These are phyloP conservation scores for Phytophthora litchii DNA, from an alignment of 352 stramenopile genomes.

Conservation along the genomic window DNA sequence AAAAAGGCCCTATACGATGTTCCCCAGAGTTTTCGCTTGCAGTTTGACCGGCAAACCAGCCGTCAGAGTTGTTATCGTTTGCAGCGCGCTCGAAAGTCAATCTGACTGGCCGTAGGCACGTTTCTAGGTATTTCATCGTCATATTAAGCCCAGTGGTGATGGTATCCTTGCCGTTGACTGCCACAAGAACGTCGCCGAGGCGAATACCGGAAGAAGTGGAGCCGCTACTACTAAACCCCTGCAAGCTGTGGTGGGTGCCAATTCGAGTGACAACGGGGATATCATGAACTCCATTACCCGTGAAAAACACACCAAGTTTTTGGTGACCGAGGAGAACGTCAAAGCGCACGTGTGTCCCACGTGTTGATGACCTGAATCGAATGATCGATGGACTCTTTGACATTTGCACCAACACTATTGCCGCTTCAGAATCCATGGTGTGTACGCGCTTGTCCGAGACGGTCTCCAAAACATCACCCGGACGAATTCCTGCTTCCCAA, in stretches of 20 bases:
- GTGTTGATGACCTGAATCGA: slow-evolving; percentile 45
- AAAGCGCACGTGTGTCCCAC: slow-evolving; percentile 36
- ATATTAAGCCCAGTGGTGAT: slow-evolving; percentile 45
- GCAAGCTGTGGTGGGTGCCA: not conserved
- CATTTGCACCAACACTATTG: slow-evolving; percentile 38
- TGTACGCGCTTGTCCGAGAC: slow-evolving; percentile 43
- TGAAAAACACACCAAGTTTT: slow-evolving; percentile 55
- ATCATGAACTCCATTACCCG: slow-evolving; percentile 44
- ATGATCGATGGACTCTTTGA: slow-evolving; percentile 41
- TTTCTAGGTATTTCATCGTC: slow-evolving; percentile 44
- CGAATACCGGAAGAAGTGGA: slow-evolving; percentile 23
- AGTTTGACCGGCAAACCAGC: slow-evolving; percentile 19
- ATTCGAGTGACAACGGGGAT: slow-evolving; percentile 59
- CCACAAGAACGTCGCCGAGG: slow-evolving; percentile 58
- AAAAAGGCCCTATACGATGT: slow-evolving; percentile 9
- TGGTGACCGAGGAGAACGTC: slow-evolving; percentile 41
- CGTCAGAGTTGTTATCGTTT: slow-evolving; percentile 22
- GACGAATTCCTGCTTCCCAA: slow-evolving; percentile 54
- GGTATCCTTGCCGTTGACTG: slow-evolving; percentile 60
- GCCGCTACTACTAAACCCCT: not conserved
- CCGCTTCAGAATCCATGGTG: slow-evolving; percentile 42
- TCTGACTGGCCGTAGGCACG: slow-evolving; percentile 40
- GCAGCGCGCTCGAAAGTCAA: slow-evolving; percentile 61
- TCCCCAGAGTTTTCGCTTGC: slow-evolving; percentile 27
- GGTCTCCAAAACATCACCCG: slow-evolving; percentile 61